Base-by-base conservation (phyloP, 257 asterid species). In the Solanum rostratum region DNA sequence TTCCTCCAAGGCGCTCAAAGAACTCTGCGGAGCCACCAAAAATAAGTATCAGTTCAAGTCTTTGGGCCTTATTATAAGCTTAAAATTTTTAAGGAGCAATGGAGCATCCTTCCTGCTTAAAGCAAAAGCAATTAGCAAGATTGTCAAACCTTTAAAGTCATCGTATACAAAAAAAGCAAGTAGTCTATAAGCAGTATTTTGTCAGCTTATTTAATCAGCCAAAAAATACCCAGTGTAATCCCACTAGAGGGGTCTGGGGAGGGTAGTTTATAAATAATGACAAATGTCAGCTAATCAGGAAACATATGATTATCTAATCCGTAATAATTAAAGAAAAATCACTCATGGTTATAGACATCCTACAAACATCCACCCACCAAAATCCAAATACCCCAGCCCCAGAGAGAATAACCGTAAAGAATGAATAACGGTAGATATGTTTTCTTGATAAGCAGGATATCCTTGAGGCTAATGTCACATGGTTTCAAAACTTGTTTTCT, bases 1-100 rank as follows among this genome's bases (percentile, higher is more conserved):
- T 86, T 89, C 91, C 86, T 88, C 93, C 87, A 95, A 90, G 30
- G 90, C 87, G 79, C 70, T 86, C 84, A 97, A 84, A 85, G 98
- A 93, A 74, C 87, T 89, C 99, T 97, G 92, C 80, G 89, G 81
- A 85, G 81, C 84, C 37, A 86, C 83, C 12, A 81, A 60, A 84
- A 30, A 83, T 60, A 84, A 30, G 84, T 89, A 81, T 46, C 19
- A 49, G 52, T 11, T 24, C 59, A 65, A 81, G 45, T 62, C 84
- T 59, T 60, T 12, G 30, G 71, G 43, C 66, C n/a, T 70, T 55
- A 46, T 13, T 65, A 83, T 41, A 65, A 19, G 37, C 52, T 83
- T 83, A 27, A 22, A 83, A 73, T 50, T 63, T 50, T 49, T 82
- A 65, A 41, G 30, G 39, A 63, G 79, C 53, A 82, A 65, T 22